Evolutionary conservation across 305 asterid genomes (phyloP), one percentile per base, ranked within the genome.

Genomic region (Fraxinus albicans): DNA sequence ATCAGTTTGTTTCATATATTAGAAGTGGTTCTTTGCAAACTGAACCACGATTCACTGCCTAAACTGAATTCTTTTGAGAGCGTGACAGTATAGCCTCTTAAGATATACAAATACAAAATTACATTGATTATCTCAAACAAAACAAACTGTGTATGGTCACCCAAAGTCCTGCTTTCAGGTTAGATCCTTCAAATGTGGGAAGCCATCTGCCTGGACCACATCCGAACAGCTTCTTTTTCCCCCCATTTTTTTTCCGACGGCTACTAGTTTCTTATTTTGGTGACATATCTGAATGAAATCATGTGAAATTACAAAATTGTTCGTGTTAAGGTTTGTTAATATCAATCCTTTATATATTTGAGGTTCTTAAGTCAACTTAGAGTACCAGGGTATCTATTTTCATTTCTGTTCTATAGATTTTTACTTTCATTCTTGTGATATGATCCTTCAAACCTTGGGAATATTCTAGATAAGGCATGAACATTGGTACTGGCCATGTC

Each of bases 91-190:
- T 44, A 33, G 23, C 65, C 76, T 80, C 17, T 42, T 70, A 72
- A 55, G 73, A 50, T 17, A 72, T 38, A 55, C 12, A 76, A 77
- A 31, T 40, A 21, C 72, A 76, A 38, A 73, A 67, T 44, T 79
- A 50, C 21, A 79, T 85, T 47, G 50, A 12, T 78, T 76, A 38
- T 79, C 23, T 44, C 31, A 60, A 67, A 69, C 12, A 67, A 27
- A 70, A 19, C 19, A 23, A 70, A 63, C 34, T 10, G 33, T 27
- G 63, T 81, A 27, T 44, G 27, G 81, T 79, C 67, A 42, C 78
- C 78, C 50, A 50, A 74, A 76, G 72, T 17, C 27, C 77, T 83
- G 69, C 83, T 78, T 60, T 19, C 69, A 29, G 83, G 79, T 40
- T 36, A 36, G 79, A 75, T 78, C 35, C 36, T 47, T 63, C 53